Conservation (phyloP, 306 rosid species). For the Quercus suber region DNA sequence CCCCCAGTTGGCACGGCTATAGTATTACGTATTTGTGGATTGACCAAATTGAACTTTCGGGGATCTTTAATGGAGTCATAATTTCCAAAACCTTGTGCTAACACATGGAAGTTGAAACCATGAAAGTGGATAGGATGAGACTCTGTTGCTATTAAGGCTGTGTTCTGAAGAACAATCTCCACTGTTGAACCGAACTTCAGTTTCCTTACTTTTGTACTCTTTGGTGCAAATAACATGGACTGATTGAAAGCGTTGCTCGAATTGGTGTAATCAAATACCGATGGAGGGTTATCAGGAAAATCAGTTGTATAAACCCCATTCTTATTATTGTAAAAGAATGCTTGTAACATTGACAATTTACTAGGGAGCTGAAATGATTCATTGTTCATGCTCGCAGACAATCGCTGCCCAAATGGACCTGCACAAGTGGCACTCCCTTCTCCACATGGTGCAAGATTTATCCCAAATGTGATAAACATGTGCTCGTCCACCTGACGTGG, state of each 20-base stretch:
- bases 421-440: slow-evolving; percentile 23
- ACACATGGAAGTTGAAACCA: slow-evolving; percentile 58
- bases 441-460: slow-evolving; percentile 27
- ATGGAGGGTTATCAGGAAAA: slow-evolving; percentile 45
- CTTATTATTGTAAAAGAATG: slow-evolving; percentile 11
- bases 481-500: slow-evolving; percentile 44
- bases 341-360: slow-evolving; percentile 44
- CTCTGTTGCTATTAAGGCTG: slow-evolving; percentile 29
- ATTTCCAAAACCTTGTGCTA: slow-evolving; percentile 70
- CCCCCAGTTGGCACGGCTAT: slow-evolving; percentile 63
- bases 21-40: slow-evolving; percentile 68
- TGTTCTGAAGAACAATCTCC: slow-evolving; percentile 59
- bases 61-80: slow-evolving; percentile 32
- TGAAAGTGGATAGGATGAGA: slow-evolving; percentile 67
- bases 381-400: slow-evolving; percentile 70
- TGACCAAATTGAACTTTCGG: slow-evolving; percentile 37
- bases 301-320: slow-evolving; percentile 44
- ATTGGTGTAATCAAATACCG: slow-evolving; percentile 38
- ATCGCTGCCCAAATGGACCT: slow-evolving; percentile 3
- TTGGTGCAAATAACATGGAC: slow-evolving; percentile 29
- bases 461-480: slow-evolving; percentile 50
- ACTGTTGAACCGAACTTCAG: slow-evolving; percentile 55
- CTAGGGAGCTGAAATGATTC: slow-evolving; percentile 54
- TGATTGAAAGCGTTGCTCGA: background rate
- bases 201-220: slow-evolving; percentile 53